Evolutionary conservation across 2,329 filamentous ascomycete species (phyloP).

Genomic region (Hysterium pulicare): DNA sequence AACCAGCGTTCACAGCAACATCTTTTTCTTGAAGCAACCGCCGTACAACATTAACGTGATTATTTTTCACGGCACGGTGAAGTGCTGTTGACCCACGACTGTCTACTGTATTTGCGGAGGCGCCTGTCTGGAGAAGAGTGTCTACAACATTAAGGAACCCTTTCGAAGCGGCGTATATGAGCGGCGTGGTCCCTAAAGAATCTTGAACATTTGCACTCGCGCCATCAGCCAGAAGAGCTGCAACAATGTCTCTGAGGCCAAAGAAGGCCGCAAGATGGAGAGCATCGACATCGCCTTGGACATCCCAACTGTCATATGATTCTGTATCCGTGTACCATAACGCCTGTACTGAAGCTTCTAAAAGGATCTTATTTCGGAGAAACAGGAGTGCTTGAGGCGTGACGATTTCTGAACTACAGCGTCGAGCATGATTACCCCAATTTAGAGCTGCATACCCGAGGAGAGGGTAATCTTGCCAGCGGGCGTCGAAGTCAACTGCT

Average conservation of each 20-base stretch:
- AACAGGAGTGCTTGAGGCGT: slow-evolving; percentile 6
- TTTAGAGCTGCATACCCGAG: slow-evolving; percentile 6
- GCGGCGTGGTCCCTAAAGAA: slow-evolving; percentile 1
- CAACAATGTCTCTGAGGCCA: slow-evolving; percentile 4
- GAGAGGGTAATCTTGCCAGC: slow-evolving; percentile 4
- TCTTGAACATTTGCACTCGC: slow-evolving; percentile 2
- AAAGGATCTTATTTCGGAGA: not conserved
- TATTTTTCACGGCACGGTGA: not conserved
- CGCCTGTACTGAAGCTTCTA: slow-evolving; percentile 4
- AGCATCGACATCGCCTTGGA: slow-evolving; percentile 3
- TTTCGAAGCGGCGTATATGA: slow-evolving; percentile 3
- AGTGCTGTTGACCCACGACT: slow-evolving; percentile 2
- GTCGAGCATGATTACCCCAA: slow-evolving; percentile 7
- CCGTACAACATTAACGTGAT: slow-evolving; percentile 1
- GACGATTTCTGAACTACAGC: slow-evolving; percentile 1
- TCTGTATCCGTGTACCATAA: slow-evolving; percentile 4
- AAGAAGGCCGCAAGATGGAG: slow-evolving; percentile 8
- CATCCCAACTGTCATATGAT: slow-evolving; percentile 6
- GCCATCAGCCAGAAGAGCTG: slow-evolving; percentile 2
- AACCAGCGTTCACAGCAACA: not conserved
- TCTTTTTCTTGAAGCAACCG: slow-evolving; percentile 1
- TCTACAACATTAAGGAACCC: slow-evolving; percentile 3
- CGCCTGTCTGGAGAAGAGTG: slow-evolving; percentile 3
- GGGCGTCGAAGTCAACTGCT: slow-evolving; percentile 2
- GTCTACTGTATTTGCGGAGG: slow-evolving; percentile 2